Base-by-base conservation (phyloP, 1,284 basidiomycete genomes). In the Malassezia globosa region DNA sequence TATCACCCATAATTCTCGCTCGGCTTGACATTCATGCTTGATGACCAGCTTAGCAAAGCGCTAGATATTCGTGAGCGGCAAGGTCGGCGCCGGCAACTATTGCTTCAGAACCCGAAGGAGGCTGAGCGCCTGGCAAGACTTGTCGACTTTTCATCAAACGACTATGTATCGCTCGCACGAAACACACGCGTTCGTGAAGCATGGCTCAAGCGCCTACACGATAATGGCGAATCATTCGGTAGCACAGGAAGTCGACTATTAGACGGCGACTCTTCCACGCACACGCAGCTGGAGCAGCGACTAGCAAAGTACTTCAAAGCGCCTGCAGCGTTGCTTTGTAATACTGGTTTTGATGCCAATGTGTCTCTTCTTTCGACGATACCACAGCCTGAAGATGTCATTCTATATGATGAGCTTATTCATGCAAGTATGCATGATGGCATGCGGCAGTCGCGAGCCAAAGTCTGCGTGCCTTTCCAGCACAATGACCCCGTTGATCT, bases 401-500 rank as follows among this genome's bases (percentile, higher is more conserved):
- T 95, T 33, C 73, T 95, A 10, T 84, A 82, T 67, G 90, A 97
- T 69, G 85, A 83, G 61, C 80, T 87, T 54, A 83, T 95, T 33
- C 92, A 96, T 66, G 92, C 90, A 0, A 84, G 81, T 2, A 86
- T 90, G 16, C 87, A 92, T 72, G 88, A 94, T 61, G 90, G 90
- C 2, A 77, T 92, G 72, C 77, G 84, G 10, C 76, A 79, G 0
- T 84, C 82, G 7, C 77, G 87, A 22, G 76, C 3, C 54, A 5
- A 8, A 50, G 69, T 53, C 52, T 73, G 57, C 16, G 64, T 78
- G 21, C 36, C 79, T 5, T 90, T 94, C 69, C 60, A 71, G 37
- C 88, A 95, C 69, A 92, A 90, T 60, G 80, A 79, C n/a, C 64
- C 84, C 0, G 27, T 44, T 0, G 46, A 16, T 42, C 6, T 26